These are phyloP conservation scores for Punica granatum DNA, from an alignment of 345 rosid genomes.

Conservation along the genomic window DNA sequence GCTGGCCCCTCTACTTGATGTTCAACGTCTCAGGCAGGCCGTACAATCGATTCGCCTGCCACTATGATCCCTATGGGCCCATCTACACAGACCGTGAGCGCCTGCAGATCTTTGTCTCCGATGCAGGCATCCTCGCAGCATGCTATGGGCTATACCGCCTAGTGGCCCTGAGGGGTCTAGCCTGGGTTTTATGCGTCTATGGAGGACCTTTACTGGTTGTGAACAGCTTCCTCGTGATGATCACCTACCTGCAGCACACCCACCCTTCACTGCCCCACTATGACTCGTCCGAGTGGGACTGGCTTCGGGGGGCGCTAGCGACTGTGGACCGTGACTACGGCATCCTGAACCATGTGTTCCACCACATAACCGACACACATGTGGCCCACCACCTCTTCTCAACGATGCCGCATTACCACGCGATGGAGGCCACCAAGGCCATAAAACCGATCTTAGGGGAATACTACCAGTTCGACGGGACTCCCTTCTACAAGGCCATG, in stretches of 20 bases:
- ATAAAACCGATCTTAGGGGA: constrained; percentile 77
- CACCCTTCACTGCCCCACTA: constrained; percentile 82
- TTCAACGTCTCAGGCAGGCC: constrained; percentile 81
- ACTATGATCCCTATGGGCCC: constrained; percentile 70
- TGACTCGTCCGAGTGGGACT: constrained; percentile 78
- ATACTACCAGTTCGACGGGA: constrained; percentile 70
- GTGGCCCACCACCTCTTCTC: constrained; percentile 84
- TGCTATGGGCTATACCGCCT: constrained; percentile 48
- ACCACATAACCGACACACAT: constrained; percentile 80
- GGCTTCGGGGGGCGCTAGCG: constrained; percentile 80
- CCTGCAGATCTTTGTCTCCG: constrained; percentile 60
- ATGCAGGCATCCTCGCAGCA: constrained; percentile 55
- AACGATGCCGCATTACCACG: constrained; percentile 86
- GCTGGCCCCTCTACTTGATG: constrained; percentile 80
- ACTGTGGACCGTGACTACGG: constrained; percentile 90
- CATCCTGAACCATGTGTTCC: constrained; percentile 74
- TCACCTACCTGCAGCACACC: constrained; percentile 87
- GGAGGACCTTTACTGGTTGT: constrained; percentile 71
- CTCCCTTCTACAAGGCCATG: constrained; percentile 55
- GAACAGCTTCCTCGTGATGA: constrained; percentile 56
- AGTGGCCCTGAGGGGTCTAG: constrained; percentile 44
- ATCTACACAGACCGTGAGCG: constrained; percentile 71
- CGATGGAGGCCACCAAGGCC: constrained; percentile 87
- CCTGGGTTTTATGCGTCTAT: constrained; percentile 49
- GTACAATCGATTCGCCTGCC: constrained; percentile 65